Evolutionary conservation across 176 grass and related monocot species (phyloP).

Genomic region (Dactylis glomerata): DNA sequence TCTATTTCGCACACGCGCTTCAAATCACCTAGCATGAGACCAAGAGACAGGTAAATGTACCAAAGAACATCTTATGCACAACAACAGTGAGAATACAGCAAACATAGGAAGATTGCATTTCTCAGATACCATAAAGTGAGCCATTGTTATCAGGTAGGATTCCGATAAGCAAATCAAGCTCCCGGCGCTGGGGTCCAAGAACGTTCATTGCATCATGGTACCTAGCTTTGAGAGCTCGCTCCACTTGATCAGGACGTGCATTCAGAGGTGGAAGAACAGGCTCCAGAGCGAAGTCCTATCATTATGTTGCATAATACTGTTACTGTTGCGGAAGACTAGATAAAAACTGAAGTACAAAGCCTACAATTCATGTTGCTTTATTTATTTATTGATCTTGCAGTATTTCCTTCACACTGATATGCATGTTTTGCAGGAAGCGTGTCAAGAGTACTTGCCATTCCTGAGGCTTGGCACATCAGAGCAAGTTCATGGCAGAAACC

Average conservation of each 20-base stretch:
- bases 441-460: constrained; percentile 61
- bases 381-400: constrained; percentile 1
- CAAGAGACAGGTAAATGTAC: neutral
- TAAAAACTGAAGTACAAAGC: neutral
- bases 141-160: constrained; percentile 94
- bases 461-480: constrained; percentile 78
- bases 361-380: neutral
- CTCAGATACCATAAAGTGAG: constrained; percentile 71
- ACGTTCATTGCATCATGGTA: constrained; percentile 59
- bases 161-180: constrained; percentile 83
- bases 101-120: neutral
- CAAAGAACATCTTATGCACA: neutral
- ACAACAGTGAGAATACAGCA: neutral
- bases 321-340: neutral
- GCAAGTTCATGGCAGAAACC: constrained; percentile 76
- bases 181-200: constrained; percentile 59
- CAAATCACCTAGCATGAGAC: constrained; percentile 60
- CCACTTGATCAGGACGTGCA: constrained; percentile 61
- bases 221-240: constrained; percentile 53
- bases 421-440: neutral
- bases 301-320: neutral
- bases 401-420: neutral
- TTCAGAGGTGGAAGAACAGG: constrained; percentile 55
- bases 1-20: constrained; percentile 96
- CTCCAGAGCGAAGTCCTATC: constrained; percentile 65